Base-by-base conservation (phyloP, 768 basidiomycete genomes). In the Polyporus arcularius region DNA sequence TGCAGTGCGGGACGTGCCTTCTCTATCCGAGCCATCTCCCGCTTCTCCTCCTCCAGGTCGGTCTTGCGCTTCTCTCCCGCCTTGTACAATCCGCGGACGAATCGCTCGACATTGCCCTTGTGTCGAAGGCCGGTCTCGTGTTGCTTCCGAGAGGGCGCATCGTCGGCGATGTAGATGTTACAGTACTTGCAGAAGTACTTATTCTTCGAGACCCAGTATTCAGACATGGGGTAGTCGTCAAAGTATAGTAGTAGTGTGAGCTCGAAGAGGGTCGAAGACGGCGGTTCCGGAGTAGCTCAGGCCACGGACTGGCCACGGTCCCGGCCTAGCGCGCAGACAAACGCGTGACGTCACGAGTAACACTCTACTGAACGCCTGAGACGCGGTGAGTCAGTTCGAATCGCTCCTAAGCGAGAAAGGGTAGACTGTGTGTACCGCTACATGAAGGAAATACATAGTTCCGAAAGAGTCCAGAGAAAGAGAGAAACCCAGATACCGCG, bases 121-220 rank as follows among this genome's bases (percentile, higher is more conserved):
- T 99, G 97, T 35, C 92, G 85, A 47, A 98, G 76, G 43, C 97
- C 97, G 64, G 85, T 91, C 75, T 98, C 97, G 71, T 99, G 97
- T 55, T 93, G 93, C 65, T 85, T 80, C 53, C 92, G 83, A 1
- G 96, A 98, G 61, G 97, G 90, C 10, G 80, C 93, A 80, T 99
- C 96, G 76, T 99, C 97, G 54, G 94, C 85, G 62, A 99, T 98
- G 78, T 89, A 98, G 64, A 94, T 94, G 53, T 94, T 91, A 79
- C 97, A 98, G 79, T 98, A 98, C 72, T 95, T 94, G 87, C 95
- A 97, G 72, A 85, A 90, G 75, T 96, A 96, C 67, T 87, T 89
- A 75, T 95, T 94, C 73, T 91, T 87, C 28, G 92, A 92, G 63
- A 95, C 89, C 93, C 94, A 96, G 73, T 89, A 95, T 73, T 95